Base-by-base conservation (phyloP, 2,329 filamentous ascomycete genomes). In the Epicoccum nigrum region DNA sequence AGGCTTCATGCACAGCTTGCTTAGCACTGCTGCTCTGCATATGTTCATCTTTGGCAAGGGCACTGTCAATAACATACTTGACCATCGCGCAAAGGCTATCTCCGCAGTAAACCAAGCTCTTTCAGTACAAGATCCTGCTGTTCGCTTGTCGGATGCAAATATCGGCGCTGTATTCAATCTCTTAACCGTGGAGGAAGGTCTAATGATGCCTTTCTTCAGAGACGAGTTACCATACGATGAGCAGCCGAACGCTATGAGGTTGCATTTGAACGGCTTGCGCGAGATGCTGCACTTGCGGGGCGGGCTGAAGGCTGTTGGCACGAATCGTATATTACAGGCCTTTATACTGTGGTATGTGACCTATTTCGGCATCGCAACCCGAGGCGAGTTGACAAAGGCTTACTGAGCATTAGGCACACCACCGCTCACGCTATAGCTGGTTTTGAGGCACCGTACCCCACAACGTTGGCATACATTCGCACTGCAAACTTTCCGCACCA, bases 321-420 rank as follows among this genome's bases (percentile, higher is more conserved):
- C 68, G 16, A 73, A 73, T 51, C 68, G 69, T 41, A 71, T 72
- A n/a, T 54, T 74, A 16, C 70, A 74, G 43, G 69, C 71, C 19
- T 73, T 74, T 65, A 73, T 74, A 64, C 67, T 74, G 57, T 74
- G 71, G 71, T 74, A 60, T 34, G 70, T 71, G 54, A 41, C 45
- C 45, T 37, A 33, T 27, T 49, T 51, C 39, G 33, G 50, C 38
- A 30, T 30, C 17, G 50, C 39, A 38, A 28, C 60, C 62, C 45
- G 54, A 62, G 63, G 23, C 35, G 59, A 62, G 46, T 59, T 69
- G 63, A 61, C 59, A 67, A 53, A 33, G 64, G 69, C 70, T 73
- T 66, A 73, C 69, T 70, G 65, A 71, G 65, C 63, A 66, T 64
- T 62, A 74, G 71, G 71, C 70, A 73, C 65, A 66, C 68, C 42